Base-by-base conservation (phyloP, 2,329 filamentous ascomycete genomes). In the Pseudogymnoascus pannorum region DNA sequence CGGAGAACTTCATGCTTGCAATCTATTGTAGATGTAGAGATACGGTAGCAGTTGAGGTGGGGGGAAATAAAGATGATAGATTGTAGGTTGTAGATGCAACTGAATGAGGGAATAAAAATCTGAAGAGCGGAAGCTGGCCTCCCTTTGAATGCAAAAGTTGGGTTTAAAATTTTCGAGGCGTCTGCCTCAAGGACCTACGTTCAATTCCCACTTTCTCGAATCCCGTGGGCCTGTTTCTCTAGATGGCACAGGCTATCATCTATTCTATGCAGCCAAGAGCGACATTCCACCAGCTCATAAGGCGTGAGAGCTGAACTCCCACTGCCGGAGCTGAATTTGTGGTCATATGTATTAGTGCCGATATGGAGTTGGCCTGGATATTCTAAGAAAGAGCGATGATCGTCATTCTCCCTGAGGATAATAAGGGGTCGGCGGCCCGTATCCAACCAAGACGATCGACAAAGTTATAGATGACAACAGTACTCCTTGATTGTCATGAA, bases 181-280 rank as follows among this genome's bases (percentile, higher is more conserved):
- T 54, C 24, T 54, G 9, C n/a, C n/a, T 54, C n/a, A 1, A 54
- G 4, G 5, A 54, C 26, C n/a, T 54, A 54, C 48, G 9, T 31
- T 31, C 4, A 31, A 26, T 54, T 54, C 48, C 40, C 48, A 54
- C n/a, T 31, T 54, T 18, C n/a, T 26, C 26, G 9, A 54, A 18
- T 54, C 48, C 48, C 48, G 24, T n/a, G 48, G 26, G 22, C 2
- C 9, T 18, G 24, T 54, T 44, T 54, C 26, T 54, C 48, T 54
- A 54, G 48, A 54, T 54, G 48, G 48, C 48, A 54, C 48, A 31
- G n/a, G 48, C 48, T 54, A 54, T 54, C 48, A 54, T 31, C 24
- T 54, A 54, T 54, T 54, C 48, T 54, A 54, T 54, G 48, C 48
- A 54, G 48, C 48, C 48, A 54, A 54, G 48, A n/a, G 9, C 48